These are phyloP conservation scores for Penicillium desertorum DNA, from an alignment of 495 filamentous ascomycete genomes.

Conservation along the genomic window DNA sequence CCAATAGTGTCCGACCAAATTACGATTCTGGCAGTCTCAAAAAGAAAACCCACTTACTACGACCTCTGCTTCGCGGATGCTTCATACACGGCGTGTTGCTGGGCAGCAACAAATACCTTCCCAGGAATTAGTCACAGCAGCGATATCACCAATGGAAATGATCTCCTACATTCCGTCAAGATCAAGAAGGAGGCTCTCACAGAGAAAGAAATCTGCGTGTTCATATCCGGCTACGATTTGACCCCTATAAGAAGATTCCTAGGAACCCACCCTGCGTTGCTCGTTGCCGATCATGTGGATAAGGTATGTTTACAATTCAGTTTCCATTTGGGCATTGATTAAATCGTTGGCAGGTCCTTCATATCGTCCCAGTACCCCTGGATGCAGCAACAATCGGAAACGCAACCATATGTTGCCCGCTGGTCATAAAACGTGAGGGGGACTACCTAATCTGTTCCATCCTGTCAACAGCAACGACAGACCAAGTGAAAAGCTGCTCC, in stretches of 20 bases:
- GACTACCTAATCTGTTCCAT: conserved; percentile 27
- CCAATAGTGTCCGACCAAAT: conserved; percentile 26
- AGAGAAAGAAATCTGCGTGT: conserved; percentile 23
- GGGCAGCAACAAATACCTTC: conserved; percentile 15
- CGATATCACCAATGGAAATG: not conserved
- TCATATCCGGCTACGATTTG: conserved; percentile 25
- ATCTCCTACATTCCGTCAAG: conserved; percentile 22
- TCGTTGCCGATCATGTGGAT: conserved; percentile 29
- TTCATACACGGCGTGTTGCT: conserved; percentile 20
- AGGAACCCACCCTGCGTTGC: conserved; percentile 23
- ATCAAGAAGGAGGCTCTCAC: conserved; percentile 15
- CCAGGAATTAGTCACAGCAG: conserved; percentile 11
- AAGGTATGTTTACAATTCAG: conserved; percentile 18
- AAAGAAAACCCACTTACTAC: conserved; percentile 25
- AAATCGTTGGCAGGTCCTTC: conserved; percentile 18
- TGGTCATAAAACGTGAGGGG: conserved; percentile 29
- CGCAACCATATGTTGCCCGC: conserved; percentile 28
- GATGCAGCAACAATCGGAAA: conserved; percentile 30
- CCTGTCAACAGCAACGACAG: conserved; percentile 25
- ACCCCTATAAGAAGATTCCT: conserved; percentile 23
- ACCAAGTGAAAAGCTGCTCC: not conserved
- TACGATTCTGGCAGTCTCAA: conserved; percentile 24
- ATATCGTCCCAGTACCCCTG: conserved; percentile 29
- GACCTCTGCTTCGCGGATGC: conserved; percentile 30
- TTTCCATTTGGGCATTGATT: not conserved